Percentiles rank a stretch among this genome's conserved stretches.
These are phyloP conservation scores for Forsythia suspensa DNA, from an alignment of 257 asterid genomes.

Conservation along the genomic window DNA sequence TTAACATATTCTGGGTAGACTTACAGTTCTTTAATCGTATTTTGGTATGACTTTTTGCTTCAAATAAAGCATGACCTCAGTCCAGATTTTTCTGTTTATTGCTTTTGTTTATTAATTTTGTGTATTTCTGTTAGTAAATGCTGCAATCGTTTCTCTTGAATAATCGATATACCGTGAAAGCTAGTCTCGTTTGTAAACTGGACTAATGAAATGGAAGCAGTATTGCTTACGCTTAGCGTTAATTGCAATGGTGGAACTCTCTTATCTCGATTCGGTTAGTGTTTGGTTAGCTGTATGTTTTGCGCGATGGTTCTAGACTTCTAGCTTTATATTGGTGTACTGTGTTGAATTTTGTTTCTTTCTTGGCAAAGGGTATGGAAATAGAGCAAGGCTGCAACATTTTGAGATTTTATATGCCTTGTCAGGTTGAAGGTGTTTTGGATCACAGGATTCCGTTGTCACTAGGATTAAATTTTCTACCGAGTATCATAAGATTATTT, in stretches of 20 bases:
- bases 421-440: not conserved
- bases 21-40: not conserved
- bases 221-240: not conserved
- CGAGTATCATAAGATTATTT: not conserved
- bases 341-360: not conserved
- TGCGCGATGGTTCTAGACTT: not conserved
- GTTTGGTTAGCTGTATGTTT: not conserved
- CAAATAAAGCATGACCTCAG: not conserved
- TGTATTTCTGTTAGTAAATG: not conserved
- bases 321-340: not conserved
- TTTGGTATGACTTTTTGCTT: not conserved
- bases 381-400: not conserved
- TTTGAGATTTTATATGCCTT: not conserved
- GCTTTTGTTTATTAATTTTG: not conserved
- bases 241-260: not conserved
- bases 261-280: not conserved
- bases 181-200: not conserved
- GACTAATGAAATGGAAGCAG: not conserved
- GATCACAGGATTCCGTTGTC: not conserved
- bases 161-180: not conserved
- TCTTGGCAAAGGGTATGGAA: not conserved
- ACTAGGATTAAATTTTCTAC: not conserved
- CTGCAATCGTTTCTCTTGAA: not conserved
- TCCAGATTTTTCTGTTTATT: not conserved
- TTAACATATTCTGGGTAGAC: not conserved